Percentiles rank a stretch among this genome's conserved stretches.
Conservation (phyloP, 2,329 filamentous ascomycete genomes). For the Talaromyces piceae region DNA sequence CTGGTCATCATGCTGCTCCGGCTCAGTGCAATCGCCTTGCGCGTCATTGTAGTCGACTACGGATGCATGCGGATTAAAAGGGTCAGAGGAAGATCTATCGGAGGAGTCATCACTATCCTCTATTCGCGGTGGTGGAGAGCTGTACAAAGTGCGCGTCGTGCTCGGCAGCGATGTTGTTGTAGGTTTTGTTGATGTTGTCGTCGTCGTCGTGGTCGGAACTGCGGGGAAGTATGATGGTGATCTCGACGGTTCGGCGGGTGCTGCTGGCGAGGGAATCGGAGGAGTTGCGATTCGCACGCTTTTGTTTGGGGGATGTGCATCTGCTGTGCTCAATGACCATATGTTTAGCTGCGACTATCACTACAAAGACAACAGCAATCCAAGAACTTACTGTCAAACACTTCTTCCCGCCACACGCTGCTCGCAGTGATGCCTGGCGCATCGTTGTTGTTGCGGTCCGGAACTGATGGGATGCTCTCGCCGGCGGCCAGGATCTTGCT, state of each 20-base stretch:
- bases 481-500: slow-evolving; percentile 26
- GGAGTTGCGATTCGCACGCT: slow-evolving; percentile 33
- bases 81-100: slow-evolving; percentile 28
- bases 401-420: slow-evolving; percentile 10
- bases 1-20: neutral
- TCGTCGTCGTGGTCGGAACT: slow-evolving; percentile 5
- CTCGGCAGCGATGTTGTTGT: too few species aligned
- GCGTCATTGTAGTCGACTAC: slow-evolving; percentile 2
- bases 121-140: neutral
- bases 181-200: neutral
- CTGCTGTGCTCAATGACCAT: slow-evolving; percentile 3
- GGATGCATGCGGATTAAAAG: slow-evolving; percentile 29
- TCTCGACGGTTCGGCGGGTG: slow-evolving; percentile 11
- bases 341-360: neutral
- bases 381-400: slow-evolving; percentile 5
- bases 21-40: neutral
- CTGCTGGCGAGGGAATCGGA: slow-evolving; percentile 23
- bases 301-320: slow-evolving; percentile 11
- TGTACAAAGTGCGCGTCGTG: neutral
- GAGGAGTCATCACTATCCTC: slow-evolving; percentile 21
- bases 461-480: slow-evolving; percentile 19
- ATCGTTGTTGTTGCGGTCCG: slow-evolving; percentile 14
- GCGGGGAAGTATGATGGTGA: slow-evolving; percentile 11
- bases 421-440: neutral
- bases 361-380: neutral